A percentile compares a stretch with the other conserved stretches of the same genome.
phyloP scores from a whole-genome alignment of 2,329 filamentous ascomycete species.

The Colletotrichum sp. region DNA sequence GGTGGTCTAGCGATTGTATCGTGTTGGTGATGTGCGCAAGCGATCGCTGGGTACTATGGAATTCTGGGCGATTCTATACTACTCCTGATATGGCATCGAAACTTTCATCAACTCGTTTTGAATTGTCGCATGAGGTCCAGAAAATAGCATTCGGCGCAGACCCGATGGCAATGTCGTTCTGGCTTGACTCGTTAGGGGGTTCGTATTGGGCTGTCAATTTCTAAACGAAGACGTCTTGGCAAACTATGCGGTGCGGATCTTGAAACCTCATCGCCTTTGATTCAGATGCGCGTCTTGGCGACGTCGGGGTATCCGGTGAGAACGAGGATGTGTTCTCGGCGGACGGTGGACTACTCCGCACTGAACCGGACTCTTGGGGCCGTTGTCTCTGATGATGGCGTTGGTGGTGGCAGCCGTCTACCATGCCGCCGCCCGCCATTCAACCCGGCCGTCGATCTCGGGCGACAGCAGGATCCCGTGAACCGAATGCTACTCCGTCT shows the following conservation, averaged over 20 bases:
- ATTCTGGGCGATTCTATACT: not conserved
- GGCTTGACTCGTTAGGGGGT: conserved; percentile 2
- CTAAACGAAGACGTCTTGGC: not conserved
- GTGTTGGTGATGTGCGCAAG: not conserved
- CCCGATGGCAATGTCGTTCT: not conserved
- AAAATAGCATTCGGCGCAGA: not conserved
- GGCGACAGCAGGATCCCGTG: not conserved
- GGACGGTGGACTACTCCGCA: not conserved
- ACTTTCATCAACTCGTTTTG: not conserved
- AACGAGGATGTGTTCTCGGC: not conserved
- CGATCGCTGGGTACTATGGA: not conserved
- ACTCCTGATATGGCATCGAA: not conserved
- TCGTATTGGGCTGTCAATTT: not conserved
- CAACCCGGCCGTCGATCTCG: not conserved
- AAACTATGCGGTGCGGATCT: conserved; percentile 2
- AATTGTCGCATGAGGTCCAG: not conserved
- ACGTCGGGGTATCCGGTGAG: not conserved
- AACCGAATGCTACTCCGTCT: not conserved
- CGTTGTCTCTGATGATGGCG: not conserved
- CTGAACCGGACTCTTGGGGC: not conserved
- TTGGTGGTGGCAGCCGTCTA: not conserved
- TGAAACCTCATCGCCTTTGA: not conserved
- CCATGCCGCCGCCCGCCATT: not conserved
- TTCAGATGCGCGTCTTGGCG: conserved; percentile 6
- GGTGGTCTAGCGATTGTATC: not conserved